Conservation (phyloP, 306 rosid species). For the Medicago ruthenica region DNA sequence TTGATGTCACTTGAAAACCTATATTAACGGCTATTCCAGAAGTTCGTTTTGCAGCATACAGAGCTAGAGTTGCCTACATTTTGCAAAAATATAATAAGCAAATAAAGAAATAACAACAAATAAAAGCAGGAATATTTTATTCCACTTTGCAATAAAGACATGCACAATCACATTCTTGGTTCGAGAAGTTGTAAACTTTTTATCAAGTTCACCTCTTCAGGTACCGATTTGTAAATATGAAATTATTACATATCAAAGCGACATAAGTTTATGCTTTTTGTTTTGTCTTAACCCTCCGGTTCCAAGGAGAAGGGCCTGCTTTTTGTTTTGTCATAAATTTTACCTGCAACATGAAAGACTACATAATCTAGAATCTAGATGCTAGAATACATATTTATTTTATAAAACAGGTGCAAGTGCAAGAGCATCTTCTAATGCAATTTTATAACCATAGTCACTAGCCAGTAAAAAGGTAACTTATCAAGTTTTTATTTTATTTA, state of each 20-base stretch:
- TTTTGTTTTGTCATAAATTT: neutral
- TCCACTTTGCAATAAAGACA: neutral
- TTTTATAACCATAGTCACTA: too few species aligned
- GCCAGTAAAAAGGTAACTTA: too few species aligned
- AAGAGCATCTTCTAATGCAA: too few species aligned
- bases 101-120: slow-evolving; percentile 28
- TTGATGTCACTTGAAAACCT: slow-evolving; percentile 88
- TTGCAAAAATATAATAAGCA: slow-evolving; percentile 42
- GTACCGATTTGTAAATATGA: neutral
- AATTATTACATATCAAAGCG: neutral
- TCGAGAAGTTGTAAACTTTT: neutral
- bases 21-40: slow-evolving; percentile 93
- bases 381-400: neutral
- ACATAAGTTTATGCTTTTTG: neutral
- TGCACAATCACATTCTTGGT: neutral
- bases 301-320: too few species aligned
- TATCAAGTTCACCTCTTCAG: neutral
- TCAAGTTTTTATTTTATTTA: too few species aligned
- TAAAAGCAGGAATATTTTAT: slow-evolving; percentile 1
- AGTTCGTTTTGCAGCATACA: slow-evolving; percentile 81
- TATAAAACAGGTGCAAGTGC: too few species aligned
- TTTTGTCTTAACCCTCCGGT: too few species aligned
- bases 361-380: neutral
- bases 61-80: slow-evolving; percentile 83
- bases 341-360: neutral